Evolutionary conservation across 805 yeast species (phyloP).

Genomic region (Ogataea paradorogensis): DNA sequence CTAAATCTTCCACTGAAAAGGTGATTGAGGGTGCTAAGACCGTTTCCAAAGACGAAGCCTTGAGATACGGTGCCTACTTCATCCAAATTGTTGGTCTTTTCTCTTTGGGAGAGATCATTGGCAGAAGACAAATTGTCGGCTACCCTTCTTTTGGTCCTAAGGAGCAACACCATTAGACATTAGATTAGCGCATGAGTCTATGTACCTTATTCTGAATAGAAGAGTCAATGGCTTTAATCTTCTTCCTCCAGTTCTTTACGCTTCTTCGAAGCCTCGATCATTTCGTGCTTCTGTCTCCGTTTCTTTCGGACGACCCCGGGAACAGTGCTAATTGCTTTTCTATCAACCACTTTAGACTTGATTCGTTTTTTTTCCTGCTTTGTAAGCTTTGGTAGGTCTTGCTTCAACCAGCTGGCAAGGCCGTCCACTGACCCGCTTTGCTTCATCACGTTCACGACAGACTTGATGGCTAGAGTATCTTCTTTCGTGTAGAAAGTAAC

Average conservation of each 20-base stretch:
- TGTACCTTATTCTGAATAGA: conserved; percentile 7
- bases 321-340: conserved; percentile 82
- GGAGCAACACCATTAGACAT: conserved; percentile 32
- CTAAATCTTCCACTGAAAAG: conserved; percentile 51
- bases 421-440: conserved; percentile 73
- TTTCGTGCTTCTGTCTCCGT: conserved; percentile 58
- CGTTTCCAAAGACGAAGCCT: conserved; percentile 49
- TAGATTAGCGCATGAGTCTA: conserved; percentile 13
- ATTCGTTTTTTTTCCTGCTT: conserved; percentile 60
- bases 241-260: conserved; percentile 37
- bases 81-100: conserved; percentile 88
- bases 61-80: conserved; percentile 70
- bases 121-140: conserved; percentile 92
- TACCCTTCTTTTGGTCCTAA: conserved; percentile 65
- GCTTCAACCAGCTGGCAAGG: conserved; percentile 77
- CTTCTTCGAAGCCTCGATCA: conserved; percentile 73
- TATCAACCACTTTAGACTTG: conserved; percentile 54
- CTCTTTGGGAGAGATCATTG: conserved; percentile 92
- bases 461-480: conserved; percentile 70
- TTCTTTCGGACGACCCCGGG: conserved; percentile 66
- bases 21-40: conserved; percentile 41
- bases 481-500: conserved; percentile 92
- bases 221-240: conserved; percentile 3
- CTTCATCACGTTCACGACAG: conserved; percentile 91
- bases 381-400: conserved; percentile 57